Conservation (phyloP, 768 basidiomycete species). For the Amanita rubescens region DNA sequence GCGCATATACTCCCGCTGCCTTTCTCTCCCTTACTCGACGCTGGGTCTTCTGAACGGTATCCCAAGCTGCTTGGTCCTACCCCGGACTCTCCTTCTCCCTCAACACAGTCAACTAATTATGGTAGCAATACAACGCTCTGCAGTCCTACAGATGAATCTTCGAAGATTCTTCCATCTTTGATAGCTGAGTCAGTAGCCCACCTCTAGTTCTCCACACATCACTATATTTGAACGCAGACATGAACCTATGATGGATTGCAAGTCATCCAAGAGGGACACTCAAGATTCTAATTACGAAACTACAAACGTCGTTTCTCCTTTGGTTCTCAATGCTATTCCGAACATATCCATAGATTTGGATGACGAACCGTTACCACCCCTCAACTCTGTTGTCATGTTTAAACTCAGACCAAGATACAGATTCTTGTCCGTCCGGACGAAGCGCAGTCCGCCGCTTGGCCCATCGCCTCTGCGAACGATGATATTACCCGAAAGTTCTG, state of each 20-base stretch:
- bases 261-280: neutral
- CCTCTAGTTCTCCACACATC: neutral
- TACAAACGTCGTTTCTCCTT: neutral
- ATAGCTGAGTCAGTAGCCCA: neutral
- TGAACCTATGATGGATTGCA: neutral
- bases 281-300: neutral
- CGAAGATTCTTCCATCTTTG: neutral
- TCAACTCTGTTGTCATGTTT: conserved; percentile 3
- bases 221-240: neutral
- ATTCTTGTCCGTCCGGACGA: conserved; percentile 10
- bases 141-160: neutral
- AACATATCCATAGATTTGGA: neutral
- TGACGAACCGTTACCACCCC: neutral
- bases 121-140: neutral
- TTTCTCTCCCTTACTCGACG: neutral
- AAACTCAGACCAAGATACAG: conserved; percentile 3
- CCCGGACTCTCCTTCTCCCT: neutral
- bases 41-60: neutral
- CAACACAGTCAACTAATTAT: neutral
- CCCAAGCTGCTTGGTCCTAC: neutral
- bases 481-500: conserved; percentile 29
- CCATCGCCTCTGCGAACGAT: conserved; percentile 42
- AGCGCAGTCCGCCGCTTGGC: conserved; percentile 31
- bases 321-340: neutral
- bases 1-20: neutral